Conservation (phyloP, 169 alveolate species). For the Plasmodium coatneyi region DNA sequence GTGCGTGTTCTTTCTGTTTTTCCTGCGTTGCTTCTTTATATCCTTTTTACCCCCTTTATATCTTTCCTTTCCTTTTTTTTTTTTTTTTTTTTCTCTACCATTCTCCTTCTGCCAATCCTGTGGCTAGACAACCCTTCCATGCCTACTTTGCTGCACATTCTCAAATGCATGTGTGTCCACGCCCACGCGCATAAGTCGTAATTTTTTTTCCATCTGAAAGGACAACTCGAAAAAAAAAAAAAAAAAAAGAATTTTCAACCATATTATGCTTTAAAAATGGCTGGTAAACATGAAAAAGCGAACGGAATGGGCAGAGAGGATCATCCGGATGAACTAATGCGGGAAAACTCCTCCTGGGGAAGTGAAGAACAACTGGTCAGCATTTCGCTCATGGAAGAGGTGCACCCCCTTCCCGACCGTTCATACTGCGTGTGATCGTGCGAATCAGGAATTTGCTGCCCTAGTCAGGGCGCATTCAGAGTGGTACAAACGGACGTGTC, state of each 20-base stretch:
- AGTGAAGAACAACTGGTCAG: neutral
- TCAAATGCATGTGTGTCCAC: neutral
- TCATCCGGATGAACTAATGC: neutral
- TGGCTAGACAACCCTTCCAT: neutral
- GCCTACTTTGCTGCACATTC: neutral
- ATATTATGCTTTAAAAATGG: slow-evolving; percentile 27
- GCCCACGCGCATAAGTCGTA: neutral
- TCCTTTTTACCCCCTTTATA: neutral
- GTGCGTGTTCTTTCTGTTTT: neutral
- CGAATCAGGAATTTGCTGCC: neutral
- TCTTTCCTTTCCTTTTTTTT: neutral
- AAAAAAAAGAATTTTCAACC: neutral
- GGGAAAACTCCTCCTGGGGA: neutral
- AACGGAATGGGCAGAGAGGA: neutral
- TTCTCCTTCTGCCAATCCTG: neutral
- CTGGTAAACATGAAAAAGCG: neutral
- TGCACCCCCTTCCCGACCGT: neutral
- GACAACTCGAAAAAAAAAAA: neutral
- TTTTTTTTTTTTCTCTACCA: neutral
- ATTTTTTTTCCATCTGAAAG: neutral
- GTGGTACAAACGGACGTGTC: neutral
- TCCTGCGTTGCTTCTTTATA: too few species aligned
- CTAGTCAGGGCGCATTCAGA: neutral
- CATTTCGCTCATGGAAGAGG: neutral
- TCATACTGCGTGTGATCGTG: neutral